These are phyloP conservation scores for Hyaloscypha bicolor DNA, from an alignment of 495 filamentous ascomycete genomes.

Conservation along the genomic window DNA sequence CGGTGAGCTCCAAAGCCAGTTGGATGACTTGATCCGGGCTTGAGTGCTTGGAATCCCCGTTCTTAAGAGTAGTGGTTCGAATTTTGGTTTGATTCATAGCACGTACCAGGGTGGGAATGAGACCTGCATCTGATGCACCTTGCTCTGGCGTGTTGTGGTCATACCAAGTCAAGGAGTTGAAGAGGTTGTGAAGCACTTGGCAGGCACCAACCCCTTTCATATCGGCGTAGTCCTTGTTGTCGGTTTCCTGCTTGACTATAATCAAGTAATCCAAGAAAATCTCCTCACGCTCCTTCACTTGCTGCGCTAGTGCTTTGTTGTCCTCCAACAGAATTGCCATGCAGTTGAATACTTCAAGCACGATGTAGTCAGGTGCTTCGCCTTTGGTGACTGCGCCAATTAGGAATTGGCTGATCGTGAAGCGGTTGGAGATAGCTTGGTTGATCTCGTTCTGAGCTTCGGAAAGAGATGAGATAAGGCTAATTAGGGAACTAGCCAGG, in stretches of 20 bases:
- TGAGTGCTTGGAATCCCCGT: conserved; percentile 8
- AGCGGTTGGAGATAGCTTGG: conserved; percentile 47
- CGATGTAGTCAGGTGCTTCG: conserved; percentile 41
- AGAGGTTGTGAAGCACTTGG: conserved; percentile 56
- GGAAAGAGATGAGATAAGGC: conserved; percentile 47
- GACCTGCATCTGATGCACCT: conserved; percentile 48
- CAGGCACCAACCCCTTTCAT: conserved; percentile 47
- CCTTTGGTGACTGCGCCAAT: conserved; percentile 48
- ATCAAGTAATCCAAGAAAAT: conserved; percentile 11
- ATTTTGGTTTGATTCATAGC: conserved; percentile 28
- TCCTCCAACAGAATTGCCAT: conserved; percentile 59
- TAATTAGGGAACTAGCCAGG: conserved; percentile 49
- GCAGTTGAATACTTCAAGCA: conserved; percentile 46
- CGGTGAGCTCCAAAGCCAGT: conserved; percentile 55
- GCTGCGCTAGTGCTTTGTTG: conserved; percentile 46
- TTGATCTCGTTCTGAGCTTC: conserved; percentile 57
- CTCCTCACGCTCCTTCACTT: conserved; percentile 41
- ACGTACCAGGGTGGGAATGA: conserved; percentile 46
- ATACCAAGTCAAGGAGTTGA: conserved; percentile 45
- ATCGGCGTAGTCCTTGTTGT: background rate
- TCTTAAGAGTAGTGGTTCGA: conserved; percentile 26
- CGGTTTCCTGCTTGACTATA: background rate
- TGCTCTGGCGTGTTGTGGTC: conserved; percentile 50
- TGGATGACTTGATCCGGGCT: conserved; percentile 43
- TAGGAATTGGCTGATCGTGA: conserved; percentile 50